Evolutionary conservation across 345 rosid genomes (phyloP).

Genomic region (Anastatica hierochuntica): DNA sequence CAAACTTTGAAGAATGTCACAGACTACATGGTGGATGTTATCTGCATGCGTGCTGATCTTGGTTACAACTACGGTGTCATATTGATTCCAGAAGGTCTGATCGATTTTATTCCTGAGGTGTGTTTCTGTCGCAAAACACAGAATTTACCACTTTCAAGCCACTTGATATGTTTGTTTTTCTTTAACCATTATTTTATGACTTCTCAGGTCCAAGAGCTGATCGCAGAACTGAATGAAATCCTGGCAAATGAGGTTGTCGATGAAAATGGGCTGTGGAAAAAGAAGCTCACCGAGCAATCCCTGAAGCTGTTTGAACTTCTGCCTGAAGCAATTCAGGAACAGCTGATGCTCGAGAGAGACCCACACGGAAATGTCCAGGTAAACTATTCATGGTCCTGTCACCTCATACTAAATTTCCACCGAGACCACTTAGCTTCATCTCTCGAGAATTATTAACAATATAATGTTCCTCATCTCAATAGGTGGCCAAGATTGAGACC

Average conservation of each 20-base stretch:
- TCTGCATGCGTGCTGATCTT: slow-evolving; percentile 66
- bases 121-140: neutral
- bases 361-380: slow-evolving; percentile 99
- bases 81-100: slow-evolving; percentile 96
- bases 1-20: slow-evolving; percentile 84
- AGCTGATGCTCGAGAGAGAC: slow-evolving; percentile 96
- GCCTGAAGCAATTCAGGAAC: slow-evolving; percentile 88
- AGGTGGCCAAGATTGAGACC: slow-evolving; percentile 99
- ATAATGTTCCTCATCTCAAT: neutral
- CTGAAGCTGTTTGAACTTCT: slow-evolving; percentile 72
- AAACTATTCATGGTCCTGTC: neutral
- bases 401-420: neutral
- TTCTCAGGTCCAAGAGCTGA: slow-evolving; percentile 81
- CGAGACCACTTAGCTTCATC: neutral
- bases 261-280: slow-evolving; percentile 76
- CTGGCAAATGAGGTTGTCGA: slow-evolving; percentile 80
- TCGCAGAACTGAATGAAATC: slow-evolving; percentile 87
- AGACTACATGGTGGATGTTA: slow-evolving; percentile 74
- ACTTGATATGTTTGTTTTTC: neutral
- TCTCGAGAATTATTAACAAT: neutral
- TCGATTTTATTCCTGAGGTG: slow-evolving; percentile 99
- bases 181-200: neutral
- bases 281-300: slow-evolving; percentile 67
- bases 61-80: slow-evolving; percentile 95
- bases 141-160: neutral